Base-by-base conservation (phyloP, 371 early-diverging fungal species). In the Apophysomyces ossiformis region DNA sequence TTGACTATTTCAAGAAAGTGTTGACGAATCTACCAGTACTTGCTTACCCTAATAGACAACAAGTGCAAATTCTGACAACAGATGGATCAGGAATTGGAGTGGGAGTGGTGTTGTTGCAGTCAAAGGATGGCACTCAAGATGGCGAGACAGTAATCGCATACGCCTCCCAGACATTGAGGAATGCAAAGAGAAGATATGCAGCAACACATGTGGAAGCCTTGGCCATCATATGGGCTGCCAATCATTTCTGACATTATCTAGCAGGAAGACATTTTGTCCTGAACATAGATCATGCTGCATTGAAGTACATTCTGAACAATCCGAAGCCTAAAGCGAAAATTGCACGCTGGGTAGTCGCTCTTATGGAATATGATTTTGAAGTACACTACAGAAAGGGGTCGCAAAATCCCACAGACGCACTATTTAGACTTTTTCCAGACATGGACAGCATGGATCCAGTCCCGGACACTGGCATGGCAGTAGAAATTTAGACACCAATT, bases 61-160 rank as follows among this genome's bases (percentile, higher is more conserved):
- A 63, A 5, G 58, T 39, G 11, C 74, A 79, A 57, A 63, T 75
- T 7, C 18, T 62, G 0, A 68, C 69, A 0, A 69, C 73, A 11
- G 38, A 60, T 16, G 54, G 59, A 5, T 73, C 61, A 11, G 54
- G 26, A 5, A 5, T 37, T 26, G 82, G 75, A 0, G 12, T 80
- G 39, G 82, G 73, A 0, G 78, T 69, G 0, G 67, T 79, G 4
- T 58, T 85, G 4, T 64, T 60, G 4, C 81, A 82, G 64, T 39
- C 56, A 0, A 59, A 60, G 1, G 58, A 72, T 38, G 70, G 68
- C 37, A 4, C 63, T 4, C 47, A 38, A 5, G 45, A 68, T 50
- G 60, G 68, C 21, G 69, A 61, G 26, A 32, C 61, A 1, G 71
- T 69, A 1, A 65, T 61, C 0, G 54, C 59, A 2, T 70, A 62